Evolutionary conservation across 306 rosid genomes (phyloP).

Genomic region (Gleditsia sinensis): DNA sequence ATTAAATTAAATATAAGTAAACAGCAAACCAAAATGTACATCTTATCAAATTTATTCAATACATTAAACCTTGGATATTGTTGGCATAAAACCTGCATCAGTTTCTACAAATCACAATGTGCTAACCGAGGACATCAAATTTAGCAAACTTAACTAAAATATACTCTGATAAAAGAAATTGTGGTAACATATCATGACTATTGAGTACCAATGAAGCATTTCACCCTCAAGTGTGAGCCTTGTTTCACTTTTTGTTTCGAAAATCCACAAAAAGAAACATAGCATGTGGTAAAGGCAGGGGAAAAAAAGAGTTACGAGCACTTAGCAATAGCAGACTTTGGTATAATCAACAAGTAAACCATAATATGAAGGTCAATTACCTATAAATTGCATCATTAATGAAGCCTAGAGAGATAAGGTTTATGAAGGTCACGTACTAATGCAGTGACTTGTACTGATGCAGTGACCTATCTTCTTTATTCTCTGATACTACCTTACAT

Average conservation of each 20-base stretch:
- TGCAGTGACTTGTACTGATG: no score
- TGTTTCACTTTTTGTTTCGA: slow-evolving; percentile 47
- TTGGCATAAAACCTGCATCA: slow-evolving; percentile 74
- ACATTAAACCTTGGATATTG: slow-evolving; percentile 66
- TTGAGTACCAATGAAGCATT: slow-evolving; percentile 65
- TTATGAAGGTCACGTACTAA: no score
- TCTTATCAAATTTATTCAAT: no score
- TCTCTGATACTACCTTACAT: no score
- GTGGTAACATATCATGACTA: background rate
- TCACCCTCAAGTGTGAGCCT: slow-evolving; percentile 49
- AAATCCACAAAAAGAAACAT: slow-evolving; percentile 66
- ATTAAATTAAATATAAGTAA: no score
- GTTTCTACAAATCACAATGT: slow-evolving; percentile 52
- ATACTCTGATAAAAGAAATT: background rate
- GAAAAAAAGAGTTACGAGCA: background rate
- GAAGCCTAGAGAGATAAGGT: no score
- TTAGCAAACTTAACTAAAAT: background rate
- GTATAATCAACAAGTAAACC: background rate
- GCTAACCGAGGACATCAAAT: background rate
- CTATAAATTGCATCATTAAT: no score
- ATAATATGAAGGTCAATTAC: background rate
- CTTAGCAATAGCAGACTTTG: background rate
- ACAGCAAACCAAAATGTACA: no score
- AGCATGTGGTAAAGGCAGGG: slow-evolving; percentile 37
- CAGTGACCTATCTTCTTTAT: no score